Conservation (phyloP, 805 yeast genomes). For the Alloascoidea africana region DNA sequence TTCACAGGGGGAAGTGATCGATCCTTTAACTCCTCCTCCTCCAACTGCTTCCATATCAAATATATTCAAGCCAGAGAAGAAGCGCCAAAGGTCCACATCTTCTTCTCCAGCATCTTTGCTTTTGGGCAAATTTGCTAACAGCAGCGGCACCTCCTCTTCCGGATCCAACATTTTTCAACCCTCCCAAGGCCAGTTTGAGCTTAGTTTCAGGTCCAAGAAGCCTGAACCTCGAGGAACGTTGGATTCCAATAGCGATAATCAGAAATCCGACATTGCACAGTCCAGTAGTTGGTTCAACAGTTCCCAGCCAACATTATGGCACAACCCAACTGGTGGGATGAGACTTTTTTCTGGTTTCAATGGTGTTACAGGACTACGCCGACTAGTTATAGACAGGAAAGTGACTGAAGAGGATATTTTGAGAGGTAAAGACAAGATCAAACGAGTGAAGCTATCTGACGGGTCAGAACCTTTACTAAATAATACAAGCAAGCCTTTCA, state of each 20-base stretch:
- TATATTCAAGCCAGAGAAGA: neutral
- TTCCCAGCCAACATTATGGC: constrained; percentile 46
- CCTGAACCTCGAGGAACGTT: too few species aligned
- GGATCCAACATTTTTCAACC: neutral
- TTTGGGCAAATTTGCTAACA: neutral
- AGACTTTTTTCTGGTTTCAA: constrained; percentile 33
- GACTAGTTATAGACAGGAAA: neutral
- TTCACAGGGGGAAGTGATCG: neutral
- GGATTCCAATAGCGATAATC: too few species aligned
- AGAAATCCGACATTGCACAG: neutral
- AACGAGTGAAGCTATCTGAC: constrained; percentile 6
- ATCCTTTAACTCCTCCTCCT: constrained; percentile 5
- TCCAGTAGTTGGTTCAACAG: constrained; percentile 37
- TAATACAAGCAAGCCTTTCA: neutral
- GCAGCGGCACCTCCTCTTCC: neutral
- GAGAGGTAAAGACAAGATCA: constrained; percentile 13
- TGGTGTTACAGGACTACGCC: constrained; percentile 12
- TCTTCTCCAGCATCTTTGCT: neutral
- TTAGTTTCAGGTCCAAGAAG: neutral
- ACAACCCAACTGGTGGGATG: constrained; percentile 19
- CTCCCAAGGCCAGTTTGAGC: neutral
- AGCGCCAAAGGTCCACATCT: neutral
- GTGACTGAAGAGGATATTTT: constrained; percentile 11
- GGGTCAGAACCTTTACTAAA: constrained; percentile 4
- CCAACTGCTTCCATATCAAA: constrained; percentile 3